These are phyloP conservation scores for Bipolaris cookei DNA, from an alignment of 2,329 filamentous ascomycete species.

Conservation along the genomic window DNA sequence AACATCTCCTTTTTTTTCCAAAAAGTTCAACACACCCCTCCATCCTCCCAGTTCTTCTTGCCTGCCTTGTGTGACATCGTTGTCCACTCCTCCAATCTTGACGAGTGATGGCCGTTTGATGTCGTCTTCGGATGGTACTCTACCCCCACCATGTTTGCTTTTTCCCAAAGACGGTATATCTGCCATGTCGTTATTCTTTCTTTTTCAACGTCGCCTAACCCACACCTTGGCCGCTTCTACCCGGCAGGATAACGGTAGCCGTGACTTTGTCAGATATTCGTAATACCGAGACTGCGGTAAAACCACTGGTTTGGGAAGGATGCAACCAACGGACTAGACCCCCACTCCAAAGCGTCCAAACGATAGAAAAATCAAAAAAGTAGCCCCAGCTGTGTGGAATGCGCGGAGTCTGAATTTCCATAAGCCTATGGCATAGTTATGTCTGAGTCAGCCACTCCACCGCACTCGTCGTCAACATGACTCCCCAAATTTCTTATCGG, in stretches of 20 bases:
- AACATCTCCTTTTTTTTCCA: slow-evolving; percentile 36
- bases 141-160: slow-evolving; percentile 3
- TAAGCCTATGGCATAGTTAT: slow-evolving; percentile 2
- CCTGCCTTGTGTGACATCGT: slow-evolving; percentile 17
- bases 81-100: slow-evolving; percentile 1
- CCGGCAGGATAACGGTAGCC: slow-evolving; percentile 7
- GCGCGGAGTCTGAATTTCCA: not conserved
- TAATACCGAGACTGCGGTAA: slow-evolving; percentile 6
- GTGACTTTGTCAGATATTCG: slow-evolving; percentile 2
- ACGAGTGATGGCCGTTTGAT: slow-evolving; percentile 6
- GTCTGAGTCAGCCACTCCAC: slow-evolving; percentile 16
- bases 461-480: slow-evolving; percentile 3
- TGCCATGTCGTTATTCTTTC: not conserved
- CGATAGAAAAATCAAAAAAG: not conserved
- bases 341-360: slow-evolving; percentile 3
- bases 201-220: not conserved
- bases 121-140: slow-evolving; percentile 10
- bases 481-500: not conserved
- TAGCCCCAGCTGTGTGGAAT: not conserved
- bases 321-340: not conserved
- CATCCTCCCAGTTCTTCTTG: slow-evolving; percentile 21
- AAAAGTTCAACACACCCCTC: slow-evolving; percentile 24
- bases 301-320: not conserved
- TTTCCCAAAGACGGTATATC: not conserved
- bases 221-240: slow-evolving; percentile 11